Percentiles rank a stretch among this genome's conserved stretches.
These are phyloP conservation scores for Eutypella sp. DNA, from an alignment of 2,329 filamentous ascomycete species.

Conservation along the genomic window DNA sequence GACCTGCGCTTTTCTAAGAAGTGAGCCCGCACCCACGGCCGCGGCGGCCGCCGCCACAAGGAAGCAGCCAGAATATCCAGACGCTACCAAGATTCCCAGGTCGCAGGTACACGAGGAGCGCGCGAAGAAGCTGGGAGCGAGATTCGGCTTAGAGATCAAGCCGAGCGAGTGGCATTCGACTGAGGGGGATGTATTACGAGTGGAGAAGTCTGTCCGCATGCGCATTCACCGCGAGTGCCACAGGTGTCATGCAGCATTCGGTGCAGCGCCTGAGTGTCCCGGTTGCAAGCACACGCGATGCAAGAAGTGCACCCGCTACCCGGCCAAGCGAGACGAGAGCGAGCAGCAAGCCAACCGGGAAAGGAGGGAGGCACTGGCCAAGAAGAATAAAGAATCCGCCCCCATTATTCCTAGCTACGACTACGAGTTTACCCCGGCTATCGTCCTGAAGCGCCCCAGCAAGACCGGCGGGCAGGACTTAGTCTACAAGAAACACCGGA, in stretches of 20 bases:
- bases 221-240: constrained; percentile 77
- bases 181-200: constrained; percentile 54
- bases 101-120: constrained; percentile 51
- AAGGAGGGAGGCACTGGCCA: constrained; percentile 42
- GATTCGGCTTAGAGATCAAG: constrained; percentile 52
- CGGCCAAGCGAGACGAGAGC: constrained; percentile 57
- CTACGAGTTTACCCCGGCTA: constrained; percentile 42
- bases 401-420: constrained; percentile 49
- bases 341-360: constrained; percentile 49
- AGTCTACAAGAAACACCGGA: constrained; percentile 64
- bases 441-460: constrained; percentile 57
- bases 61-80: constrained; percentile 19
- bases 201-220: constrained; percentile 74
- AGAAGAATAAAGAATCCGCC: constrained; percentile 54
- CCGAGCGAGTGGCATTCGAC: constrained; percentile 48
- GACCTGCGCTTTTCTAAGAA: background rate
- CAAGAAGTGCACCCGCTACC: constrained; percentile 72
- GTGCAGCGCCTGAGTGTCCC: constrained; percentile 65
- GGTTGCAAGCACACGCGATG: constrained; percentile 77
- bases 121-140: constrained; percentile 49
- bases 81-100: constrained; percentile 38
- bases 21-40: background rate
- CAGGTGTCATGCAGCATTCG: constrained; percentile 70
- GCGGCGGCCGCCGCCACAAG: constrained; percentile 2
- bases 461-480: constrained; percentile 65